phyloP scores from a whole-genome alignment of 306 rosid genomes.

The Acacia acuminata region DNA sequence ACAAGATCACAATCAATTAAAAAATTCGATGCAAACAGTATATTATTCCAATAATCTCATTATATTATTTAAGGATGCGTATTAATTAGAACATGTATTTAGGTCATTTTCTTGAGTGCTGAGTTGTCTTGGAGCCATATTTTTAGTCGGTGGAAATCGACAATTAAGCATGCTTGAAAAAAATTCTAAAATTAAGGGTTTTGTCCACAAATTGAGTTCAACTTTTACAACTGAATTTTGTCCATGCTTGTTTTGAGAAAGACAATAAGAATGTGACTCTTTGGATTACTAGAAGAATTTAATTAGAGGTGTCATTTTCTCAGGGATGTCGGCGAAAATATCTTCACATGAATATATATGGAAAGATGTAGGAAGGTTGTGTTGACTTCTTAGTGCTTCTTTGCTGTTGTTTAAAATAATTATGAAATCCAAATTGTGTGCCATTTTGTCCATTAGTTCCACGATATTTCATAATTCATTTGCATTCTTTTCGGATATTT shows the following conservation, averaged over 20 bases:
- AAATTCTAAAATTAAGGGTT: neutral
- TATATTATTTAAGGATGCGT: neutral
- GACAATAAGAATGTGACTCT: constrained; percentile 3
- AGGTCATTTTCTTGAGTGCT: neutral
- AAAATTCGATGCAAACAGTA: constrained; percentile 15
- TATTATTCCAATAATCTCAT: neutral
- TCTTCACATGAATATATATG: neutral
- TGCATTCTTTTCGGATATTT: constrained; percentile 33
- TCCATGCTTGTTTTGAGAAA: neutral
- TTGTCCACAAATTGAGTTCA: neutral
- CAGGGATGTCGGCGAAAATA: constrained; percentile 18
- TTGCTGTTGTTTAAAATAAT: neutral
- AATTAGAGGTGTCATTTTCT: neutral
- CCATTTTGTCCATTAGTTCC: neutral
- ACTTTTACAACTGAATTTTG: constrained; percentile 13
- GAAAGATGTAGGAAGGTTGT: neutral
- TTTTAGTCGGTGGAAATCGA: constrained; percentile 19
- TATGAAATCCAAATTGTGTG: neutral
- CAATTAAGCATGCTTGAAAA: constrained; percentile 5
- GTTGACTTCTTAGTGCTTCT: neutral
- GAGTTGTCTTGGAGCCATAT: neutral
- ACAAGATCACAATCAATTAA: constrained; percentile 3
- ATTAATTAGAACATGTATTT: neutral
- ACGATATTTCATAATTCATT: constrained; percentile 8
- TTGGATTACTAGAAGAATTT: constrained; percentile 26